A percentile compares a stretch with the other conserved stretches of the same genome.
Conservation (phyloP, 2,329 filamentous ascomycete species). For the Trichoderma lentiforme region DNA sequence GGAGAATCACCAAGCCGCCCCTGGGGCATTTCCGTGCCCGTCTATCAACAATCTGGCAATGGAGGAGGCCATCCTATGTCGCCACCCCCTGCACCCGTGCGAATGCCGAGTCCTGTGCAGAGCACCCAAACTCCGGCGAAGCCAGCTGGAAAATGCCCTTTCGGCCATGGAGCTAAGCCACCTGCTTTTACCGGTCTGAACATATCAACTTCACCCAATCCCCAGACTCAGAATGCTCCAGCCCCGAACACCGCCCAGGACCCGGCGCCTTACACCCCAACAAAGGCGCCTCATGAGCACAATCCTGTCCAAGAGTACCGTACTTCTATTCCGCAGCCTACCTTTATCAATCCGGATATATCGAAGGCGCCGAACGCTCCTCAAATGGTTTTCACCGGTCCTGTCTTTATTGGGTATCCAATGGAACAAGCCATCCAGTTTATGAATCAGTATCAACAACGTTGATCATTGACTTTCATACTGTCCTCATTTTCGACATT, state of each 20-base stretch:
- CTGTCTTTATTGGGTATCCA: constrained; percentile 89
- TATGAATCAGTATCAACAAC: constrained; percentile 56
- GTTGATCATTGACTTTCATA: constrained; percentile 22
- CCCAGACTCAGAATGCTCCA: constrained; percentile 19
- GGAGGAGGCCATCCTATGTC: constrained; percentile 46
- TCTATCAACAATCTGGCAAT: constrained; percentile 43
- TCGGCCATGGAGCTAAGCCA: constrained; percentile 50
- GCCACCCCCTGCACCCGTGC: constrained; percentile 56
- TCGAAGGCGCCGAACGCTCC: constrained; percentile 40
- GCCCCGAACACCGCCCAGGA: constrained; percentile 16
- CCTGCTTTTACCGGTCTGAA: constrained; percentile 32
- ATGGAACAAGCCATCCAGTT: constrained; percentile 77
- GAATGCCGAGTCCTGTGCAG: constrained; percentile 42
- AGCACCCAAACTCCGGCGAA: constrained; percentile 27
- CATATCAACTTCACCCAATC: constrained; percentile 17
- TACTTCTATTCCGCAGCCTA: constrained; percentile 37
- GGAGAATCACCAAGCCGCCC: constrained; percentile 90
- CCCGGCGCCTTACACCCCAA: constrained; percentile 23
- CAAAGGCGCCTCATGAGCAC: constrained; percentile 24
- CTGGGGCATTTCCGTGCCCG: constrained; percentile 84
- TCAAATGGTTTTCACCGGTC: constrained; percentile 85
- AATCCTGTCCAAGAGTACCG: constrained; percentile 21
- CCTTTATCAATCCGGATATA: constrained; percentile 49
- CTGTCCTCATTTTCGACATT: constrained; percentile 19
- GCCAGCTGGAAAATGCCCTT: constrained; percentile 53